phyloP scores from a whole-genome alignment of 2,329 filamentous ascomycete genomes.

The Neofusicoccum ribis region DNA sequence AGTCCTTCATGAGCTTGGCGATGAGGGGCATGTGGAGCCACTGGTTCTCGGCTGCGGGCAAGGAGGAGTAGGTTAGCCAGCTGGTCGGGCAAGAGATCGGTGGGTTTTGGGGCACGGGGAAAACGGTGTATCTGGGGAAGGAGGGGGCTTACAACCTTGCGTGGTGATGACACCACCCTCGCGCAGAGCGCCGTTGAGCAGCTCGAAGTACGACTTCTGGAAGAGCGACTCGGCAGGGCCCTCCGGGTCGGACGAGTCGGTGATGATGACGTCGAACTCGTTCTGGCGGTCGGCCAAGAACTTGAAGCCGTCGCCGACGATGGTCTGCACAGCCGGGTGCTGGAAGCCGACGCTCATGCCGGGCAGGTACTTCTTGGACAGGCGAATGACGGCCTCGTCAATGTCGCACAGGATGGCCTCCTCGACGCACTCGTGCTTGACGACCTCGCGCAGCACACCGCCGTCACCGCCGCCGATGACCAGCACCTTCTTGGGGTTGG shows the following conservation, averaged over 20 bases:
- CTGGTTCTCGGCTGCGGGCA: constrained; percentile 84
- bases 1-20: constrained; percentile 91
- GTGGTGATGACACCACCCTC: constrained; percentile 98
- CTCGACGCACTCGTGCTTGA: constrained; percentile 98
- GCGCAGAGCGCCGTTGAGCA: constrained; percentile 83
- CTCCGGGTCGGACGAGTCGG: constrained; percentile 95
- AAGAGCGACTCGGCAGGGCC: constrained; percentile 95
- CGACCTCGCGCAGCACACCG: constrained; percentile 94
- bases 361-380: constrained; percentile 97
- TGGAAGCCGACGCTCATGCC: constrained; percentile 91
- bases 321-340: constrained; percentile 89
- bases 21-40: constrained; percentile 97
- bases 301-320: constrained; percentile 98
- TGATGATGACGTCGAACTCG: constrained; percentile 98
- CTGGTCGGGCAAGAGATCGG: not conserved
- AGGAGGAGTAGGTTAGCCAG: constrained; percentile 29
- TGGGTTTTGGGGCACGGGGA: not conserved
- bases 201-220: constrained; percentile 98
- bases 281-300: constrained; percentile 97
- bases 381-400: constrained; percentile 96
- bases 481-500: constrained; percentile 95
- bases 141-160: constrained; percentile 96
- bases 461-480: constrained; percentile 98
- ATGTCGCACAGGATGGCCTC: constrained; percentile 97
- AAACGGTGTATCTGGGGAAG: constrained; percentile 21